Percentiles rank a stretch among this genome's conserved stretches.
phyloP scores from a whole-genome alignment of 768 basidiomycete species.

The Tephrocybe sp. region DNA sequence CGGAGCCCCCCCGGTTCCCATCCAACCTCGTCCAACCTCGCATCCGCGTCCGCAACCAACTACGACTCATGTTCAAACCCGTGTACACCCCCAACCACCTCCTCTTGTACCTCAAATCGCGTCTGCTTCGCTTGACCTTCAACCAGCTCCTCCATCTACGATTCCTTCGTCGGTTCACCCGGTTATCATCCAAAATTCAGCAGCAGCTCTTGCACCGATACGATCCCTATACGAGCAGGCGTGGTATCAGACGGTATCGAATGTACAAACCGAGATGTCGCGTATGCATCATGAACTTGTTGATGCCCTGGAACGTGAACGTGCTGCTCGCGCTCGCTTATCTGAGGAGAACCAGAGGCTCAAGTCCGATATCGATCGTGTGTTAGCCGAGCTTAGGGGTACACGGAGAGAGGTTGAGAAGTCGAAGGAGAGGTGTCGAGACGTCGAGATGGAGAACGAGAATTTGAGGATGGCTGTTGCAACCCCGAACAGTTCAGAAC shows the following conservation, averaged over 20 bases:
- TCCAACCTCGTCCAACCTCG: too few relatives aligned
- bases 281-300: constrained; percentile 15
- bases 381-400: not conserved
- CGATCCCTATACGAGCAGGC: constrained; percentile 18
- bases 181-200: constrained; percentile 5
- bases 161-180: constrained; percentile 3
- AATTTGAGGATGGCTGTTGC: not conserved
- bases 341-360: constrained; percentile 6
- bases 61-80: not conserved
- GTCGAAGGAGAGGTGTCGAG: not conserved
- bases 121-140: not conserved
- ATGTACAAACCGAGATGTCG: constrained; percentile 20
- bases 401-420: not conserved
- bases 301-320: constrained; percentile 9
- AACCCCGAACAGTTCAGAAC: not conserved
- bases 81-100: not conserved
- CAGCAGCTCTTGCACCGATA: constrained; percentile 15
- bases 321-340: not conserved
- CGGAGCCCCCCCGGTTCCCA: too few relatives aligned
- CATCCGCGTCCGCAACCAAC: too few relatives aligned
- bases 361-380: constrained; percentile 5
- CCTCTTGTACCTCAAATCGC: not conserved
- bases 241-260: constrained; percentile 16
- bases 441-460: constrained; percentile 9
- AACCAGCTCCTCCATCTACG: not conserved